Conservation (phyloP, 2,329 filamentous ascomycete genomes). For the Cylindrodendrum hubeiense region DNA sequence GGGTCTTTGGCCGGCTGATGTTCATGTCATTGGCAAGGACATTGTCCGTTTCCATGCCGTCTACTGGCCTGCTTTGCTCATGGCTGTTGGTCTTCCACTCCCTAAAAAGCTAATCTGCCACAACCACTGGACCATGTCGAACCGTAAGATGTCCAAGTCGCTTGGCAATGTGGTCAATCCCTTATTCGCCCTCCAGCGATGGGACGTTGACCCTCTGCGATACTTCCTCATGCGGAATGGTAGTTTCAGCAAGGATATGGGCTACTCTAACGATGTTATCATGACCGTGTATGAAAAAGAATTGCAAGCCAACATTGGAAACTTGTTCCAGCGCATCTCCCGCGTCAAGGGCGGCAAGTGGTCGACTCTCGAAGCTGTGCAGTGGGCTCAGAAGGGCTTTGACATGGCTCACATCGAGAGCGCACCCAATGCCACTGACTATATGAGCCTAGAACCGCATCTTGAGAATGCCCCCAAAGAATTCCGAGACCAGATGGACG, state of each 20-base stretch:
- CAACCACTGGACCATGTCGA: constrained; percentile 94
- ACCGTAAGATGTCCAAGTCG: constrained; percentile 96
- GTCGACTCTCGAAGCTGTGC: constrained; percentile 72
- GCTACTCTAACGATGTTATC: constrained; percentile 86
- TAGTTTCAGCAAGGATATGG: constrained; percentile 80
- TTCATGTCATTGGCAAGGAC: constrained; percentile 96
- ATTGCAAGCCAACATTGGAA: constrained; percentile 83
- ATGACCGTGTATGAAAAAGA: constrained; percentile 83
- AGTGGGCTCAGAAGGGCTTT: constrained; percentile 45
- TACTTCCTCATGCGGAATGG: constrained; percentile 90
- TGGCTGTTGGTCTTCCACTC: constrained; percentile 84
- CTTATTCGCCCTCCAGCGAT: constrained; percentile 89
- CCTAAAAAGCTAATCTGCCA: constrained; percentile 88
- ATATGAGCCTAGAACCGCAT: constrained; percentile 43
- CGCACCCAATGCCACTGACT: constrained; percentile 14
- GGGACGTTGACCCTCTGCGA: constrained; percentile 87
- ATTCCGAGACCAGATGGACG: constrained; percentile 69
- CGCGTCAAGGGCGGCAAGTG: constrained; percentile 71
- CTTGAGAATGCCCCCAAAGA: constrained; percentile 33
- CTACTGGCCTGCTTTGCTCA: constrained; percentile 97
- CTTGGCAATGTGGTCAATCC: constrained; percentile 96
- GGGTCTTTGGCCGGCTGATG: constrained; percentile 88
- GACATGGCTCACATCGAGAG: constrained; percentile 8
- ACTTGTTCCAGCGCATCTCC: constrained; percentile 79
- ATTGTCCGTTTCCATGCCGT: constrained; percentile 96